A percentile compares a stretch with the other conserved stretches of the same genome.
Evolutionary conservation across 148 eudicot genomes (phyloP).

Genomic region (Silene latifolia): DNA sequence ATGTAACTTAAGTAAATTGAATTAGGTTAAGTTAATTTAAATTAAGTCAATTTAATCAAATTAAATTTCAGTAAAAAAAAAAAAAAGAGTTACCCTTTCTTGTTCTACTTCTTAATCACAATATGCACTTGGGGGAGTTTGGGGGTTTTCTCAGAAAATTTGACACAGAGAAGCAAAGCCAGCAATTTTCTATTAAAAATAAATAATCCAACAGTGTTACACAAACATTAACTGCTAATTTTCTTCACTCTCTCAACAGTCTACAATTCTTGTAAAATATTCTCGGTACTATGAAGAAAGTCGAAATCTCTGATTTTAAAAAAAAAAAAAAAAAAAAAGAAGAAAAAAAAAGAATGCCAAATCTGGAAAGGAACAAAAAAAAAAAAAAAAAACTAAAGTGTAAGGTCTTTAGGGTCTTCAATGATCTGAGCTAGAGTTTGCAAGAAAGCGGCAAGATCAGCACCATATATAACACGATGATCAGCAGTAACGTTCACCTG

Average conservation of each 20-base stretch:
- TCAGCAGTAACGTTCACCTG: conserved; percentile 99
- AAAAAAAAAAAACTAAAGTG: conserved; percentile 24
- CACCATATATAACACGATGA: conserved; percentile 96
- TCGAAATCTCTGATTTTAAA: not conserved
- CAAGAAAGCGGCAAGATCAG: conserved; percentile 93
- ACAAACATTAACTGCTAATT: not conserved
- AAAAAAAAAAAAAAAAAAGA: not conserved
- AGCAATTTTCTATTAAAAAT: not conserved
- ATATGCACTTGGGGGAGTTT: no score
- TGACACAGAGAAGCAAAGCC: conserved; percentile 5
- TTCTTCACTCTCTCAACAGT: conserved; percentile 16
- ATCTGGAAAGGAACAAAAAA: not conserved
- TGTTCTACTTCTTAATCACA: no score
- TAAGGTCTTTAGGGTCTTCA: conserved; percentile 93
- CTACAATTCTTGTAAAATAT: not conserved
- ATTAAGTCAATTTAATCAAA: no score
- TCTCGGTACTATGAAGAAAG: conserved; percentile 1
- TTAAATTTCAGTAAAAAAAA: no score
- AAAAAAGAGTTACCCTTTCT: no score
- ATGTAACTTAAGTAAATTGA: no score
- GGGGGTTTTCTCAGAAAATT: no score
- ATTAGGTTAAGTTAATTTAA: no score
- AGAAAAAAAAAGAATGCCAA: not conserved
- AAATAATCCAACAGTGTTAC: not conserved
- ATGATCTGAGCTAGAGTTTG: conserved; percentile 85